Conservation (phyloP, 495 filamentous ascomycete genomes). For the Penicillium samsonianum region DNA sequence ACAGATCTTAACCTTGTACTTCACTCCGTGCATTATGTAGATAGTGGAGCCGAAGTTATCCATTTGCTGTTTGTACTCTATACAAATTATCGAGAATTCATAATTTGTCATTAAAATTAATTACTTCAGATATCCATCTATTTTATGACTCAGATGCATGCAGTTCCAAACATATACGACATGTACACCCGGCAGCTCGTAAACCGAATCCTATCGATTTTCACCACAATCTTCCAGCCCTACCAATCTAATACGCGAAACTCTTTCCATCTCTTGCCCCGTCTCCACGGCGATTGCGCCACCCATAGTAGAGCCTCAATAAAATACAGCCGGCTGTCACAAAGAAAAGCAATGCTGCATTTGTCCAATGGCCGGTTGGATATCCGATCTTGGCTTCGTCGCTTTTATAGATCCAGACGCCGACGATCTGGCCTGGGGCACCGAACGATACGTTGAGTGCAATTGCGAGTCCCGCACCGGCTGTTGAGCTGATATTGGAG, state of each 20-base stretch:
- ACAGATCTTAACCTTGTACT: background rate
- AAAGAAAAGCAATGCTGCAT: constrained; percentile 50
- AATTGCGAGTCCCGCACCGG: constrained; percentile 64
- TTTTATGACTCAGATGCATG: background rate
- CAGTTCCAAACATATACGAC: background rate
- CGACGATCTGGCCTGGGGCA: constrained; percentile 67
- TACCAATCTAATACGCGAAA: constrained; percentile 35
- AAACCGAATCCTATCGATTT: background rate
- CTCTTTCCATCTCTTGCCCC: constrained; percentile 26
- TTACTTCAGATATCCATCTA: background rate
- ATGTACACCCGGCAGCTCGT: too few relatives aligned
- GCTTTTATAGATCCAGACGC: constrained; percentile 71
- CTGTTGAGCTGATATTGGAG: constrained; percentile 64
- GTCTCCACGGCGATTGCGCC: constrained; percentile 30
- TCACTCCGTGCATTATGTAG: background rate
- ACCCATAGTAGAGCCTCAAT: constrained; percentile 42
- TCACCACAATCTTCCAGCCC: background rate
- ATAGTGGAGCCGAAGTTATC: background rate
- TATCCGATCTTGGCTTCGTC: constrained; percentile 61
- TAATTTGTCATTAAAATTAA: background rate
- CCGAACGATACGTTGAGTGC: constrained; percentile 68
- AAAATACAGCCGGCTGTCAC: constrained; percentile 39
- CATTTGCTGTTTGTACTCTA: background rate
- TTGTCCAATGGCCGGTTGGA: constrained; percentile 65
- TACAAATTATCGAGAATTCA: background rate